These are phyloP conservation scores for Gynandropsis gynandra DNA, from an alignment of 345 rosid genomes.

Conservation along the genomic window DNA sequence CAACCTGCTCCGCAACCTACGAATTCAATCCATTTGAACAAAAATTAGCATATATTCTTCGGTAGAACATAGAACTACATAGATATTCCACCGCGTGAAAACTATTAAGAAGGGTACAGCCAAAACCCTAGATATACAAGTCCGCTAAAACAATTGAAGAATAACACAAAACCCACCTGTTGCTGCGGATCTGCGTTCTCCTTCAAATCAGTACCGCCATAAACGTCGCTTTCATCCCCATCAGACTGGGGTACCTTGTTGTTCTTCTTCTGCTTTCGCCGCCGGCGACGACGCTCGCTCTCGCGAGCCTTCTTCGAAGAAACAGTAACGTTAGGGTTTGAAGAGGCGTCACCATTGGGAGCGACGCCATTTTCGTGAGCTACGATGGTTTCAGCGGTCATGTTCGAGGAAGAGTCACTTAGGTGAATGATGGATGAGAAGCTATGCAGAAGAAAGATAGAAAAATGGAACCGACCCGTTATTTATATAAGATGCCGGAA, in stretches of 20 bases:
- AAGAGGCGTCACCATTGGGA: conserved; percentile 43
- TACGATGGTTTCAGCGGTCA: conserved; percentile 27
- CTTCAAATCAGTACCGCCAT: conserved; percentile 37
- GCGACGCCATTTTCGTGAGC: conserved; percentile 36
- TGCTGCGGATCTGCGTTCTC: conserved; percentile 48
- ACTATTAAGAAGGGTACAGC: not conserved
- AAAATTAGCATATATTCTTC: not conserved
- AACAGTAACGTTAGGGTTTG: conserved; percentile 23
- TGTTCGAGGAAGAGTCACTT: not conserved
- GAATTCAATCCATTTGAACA: not conserved
- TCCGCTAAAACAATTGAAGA: not conserved
- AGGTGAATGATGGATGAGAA: conserved; percentile 7
- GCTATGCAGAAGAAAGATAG: not conserved
- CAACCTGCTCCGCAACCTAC: conserved; percentile 63
- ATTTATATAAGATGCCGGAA: too few species aligned
- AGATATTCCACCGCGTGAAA: not conserved
- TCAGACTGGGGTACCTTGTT: conserved; percentile 29
- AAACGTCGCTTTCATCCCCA: conserved; percentile 32
- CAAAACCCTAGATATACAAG: conserved; percentile 28
- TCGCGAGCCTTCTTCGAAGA: conserved; percentile 62
- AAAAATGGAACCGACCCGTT: not conserved
- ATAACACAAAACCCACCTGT: conserved; percentile 29
- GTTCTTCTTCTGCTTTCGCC: conserved; percentile 99
- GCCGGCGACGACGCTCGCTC: conserved; percentile 85
- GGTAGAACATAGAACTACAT: not conserved